Evolutionary conservation across 805 yeast species (phyloP), one percentile per base, ranked within the genome.

Genomic region (Starmerella bombi): DNA sequence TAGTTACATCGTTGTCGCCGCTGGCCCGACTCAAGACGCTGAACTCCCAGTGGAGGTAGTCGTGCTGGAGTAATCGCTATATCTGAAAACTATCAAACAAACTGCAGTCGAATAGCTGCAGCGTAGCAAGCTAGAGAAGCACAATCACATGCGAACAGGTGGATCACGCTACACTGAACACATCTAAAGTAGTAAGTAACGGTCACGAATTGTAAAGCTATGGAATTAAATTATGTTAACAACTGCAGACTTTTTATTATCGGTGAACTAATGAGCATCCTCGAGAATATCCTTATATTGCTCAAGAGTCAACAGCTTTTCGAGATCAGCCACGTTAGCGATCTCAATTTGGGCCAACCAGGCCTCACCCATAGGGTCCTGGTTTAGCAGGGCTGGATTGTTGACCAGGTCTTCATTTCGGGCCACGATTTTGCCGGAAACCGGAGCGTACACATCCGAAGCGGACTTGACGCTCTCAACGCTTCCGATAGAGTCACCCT

Each of bases 391-490:
- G 43, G 75, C 76, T 27, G 98, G 96, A 45, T 69, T 65, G 37
- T 71, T 72, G 48, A 73, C 78, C 51, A 91, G 69, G 19, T 57
- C 60, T 28, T 65, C 70, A 64, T 91, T 91, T 50, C 75, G 72
- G 50, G 76, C 94, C 36, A 75, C 46, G 28, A 91, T 67, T 50
- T 71, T 78, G 37, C 94, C 95, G 14, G 69, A 62, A 22, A 84
- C 80, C 38, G 98, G 98, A 16, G 85, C 66, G 62, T 86, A 88
- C 48, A 91, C 79, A 57, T 91, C 98, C 50, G 83, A 73, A 21
- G 98, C 96, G 35, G 86, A 74, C 65, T 91, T 91, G 55, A 91
- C 98, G 32, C 85, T 74, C 64, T 91, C 98, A 31, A 91, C 93
- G 25, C 94, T 80, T 5, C 96, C 96, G 57, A 91, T 67, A 12